Evolutionary conservation across 2,329 filamentous ascomycete species (phyloP).

Genomic region (Tricladium varicosporioides): DNA sequence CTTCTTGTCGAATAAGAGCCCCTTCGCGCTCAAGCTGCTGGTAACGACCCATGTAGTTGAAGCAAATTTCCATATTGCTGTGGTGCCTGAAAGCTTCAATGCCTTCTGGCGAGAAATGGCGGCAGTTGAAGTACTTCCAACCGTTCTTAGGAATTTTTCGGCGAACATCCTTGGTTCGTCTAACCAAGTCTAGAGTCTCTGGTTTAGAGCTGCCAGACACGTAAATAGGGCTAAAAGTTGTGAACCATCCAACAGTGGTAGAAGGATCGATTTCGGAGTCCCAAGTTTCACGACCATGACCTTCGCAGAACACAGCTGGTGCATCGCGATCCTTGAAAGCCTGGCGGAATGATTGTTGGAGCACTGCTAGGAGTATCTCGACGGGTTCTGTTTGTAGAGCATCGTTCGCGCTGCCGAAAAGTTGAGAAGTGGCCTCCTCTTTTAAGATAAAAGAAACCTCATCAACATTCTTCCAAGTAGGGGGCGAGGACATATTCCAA

Average conservation of each 20-base stretch:
- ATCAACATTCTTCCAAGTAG: background rate
- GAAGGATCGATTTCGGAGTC: slow-evolving; percentile 36
- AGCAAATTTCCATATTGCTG: slow-evolving; percentile 43
- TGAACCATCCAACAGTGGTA: slow-evolving; percentile 45
- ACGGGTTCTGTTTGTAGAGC: slow-evolving; percentile 36
- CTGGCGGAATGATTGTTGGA: slow-evolving; percentile 35
- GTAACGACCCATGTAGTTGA: slow-evolving; percentile 47
- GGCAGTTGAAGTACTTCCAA: slow-evolving; percentile 37
- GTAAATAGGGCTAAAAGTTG: slow-evolving; percentile 16
- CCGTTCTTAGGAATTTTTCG: slow-evolving; percentile 37
- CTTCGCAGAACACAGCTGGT: slow-evolving; percentile 40
- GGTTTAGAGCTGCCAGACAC: background rate
- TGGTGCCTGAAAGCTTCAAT: slow-evolving; percentile 23
- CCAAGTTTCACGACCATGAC: slow-evolving; percentile 41
- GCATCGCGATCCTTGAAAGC: slow-evolving; percentile 35
- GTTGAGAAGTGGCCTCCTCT: background rate
- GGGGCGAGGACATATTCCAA: background rate
- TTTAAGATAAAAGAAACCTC: background rate
- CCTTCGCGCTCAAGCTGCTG: slow-evolving; percentile 43
- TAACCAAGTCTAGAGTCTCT: slow-evolving; percentile 11
- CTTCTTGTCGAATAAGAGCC: slow-evolving; percentile 25
- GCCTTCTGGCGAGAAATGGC: slow-evolving; percentile 5
- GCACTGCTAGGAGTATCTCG: slow-evolving; percentile 38
- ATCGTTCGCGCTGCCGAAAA: background rate
- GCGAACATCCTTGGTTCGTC: slow-evolving; percentile 38